These are phyloP conservation scores for Cichorium intybus DNA, from an alignment of 140 eudicot species.

Conservation along the genomic window DNA sequence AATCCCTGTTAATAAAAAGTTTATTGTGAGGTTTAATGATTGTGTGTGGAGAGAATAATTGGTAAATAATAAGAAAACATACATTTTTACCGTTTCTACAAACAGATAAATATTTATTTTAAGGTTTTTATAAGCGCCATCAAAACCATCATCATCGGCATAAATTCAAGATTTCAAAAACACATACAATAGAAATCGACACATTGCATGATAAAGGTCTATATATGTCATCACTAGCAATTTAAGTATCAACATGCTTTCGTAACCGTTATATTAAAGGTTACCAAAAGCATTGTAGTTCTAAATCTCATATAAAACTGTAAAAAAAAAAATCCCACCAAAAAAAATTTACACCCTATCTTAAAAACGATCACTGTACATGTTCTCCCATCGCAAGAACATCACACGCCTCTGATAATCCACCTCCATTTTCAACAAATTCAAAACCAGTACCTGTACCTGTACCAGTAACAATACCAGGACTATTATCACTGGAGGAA, in stretches of 20 bases:
- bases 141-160: too few relatives aligned
- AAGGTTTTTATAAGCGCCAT: background rate
- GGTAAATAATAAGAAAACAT: background rate
- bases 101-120: background rate
- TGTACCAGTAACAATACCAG: background rate
- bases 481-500: constrained; percentile 1
- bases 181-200: background rate
- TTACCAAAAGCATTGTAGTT: constrained; percentile 9
- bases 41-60: background rate
- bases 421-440: constrained; percentile 45
- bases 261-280: constrained; percentile 19
- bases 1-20: too few relatives aligned
- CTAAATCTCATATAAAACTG: constrained; percentile 27
- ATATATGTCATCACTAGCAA: constrained; percentile 14
- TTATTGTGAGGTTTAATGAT: background rate
- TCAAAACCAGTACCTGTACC: constrained; percentile 29
- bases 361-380: constrained; percentile 13
- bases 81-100: background rate
- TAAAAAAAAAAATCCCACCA: constrained; percentile 15
- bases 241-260: constrained; percentile 20
- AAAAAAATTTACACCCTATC: constrained; percentile 16
- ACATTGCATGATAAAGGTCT: constrained; percentile 9
- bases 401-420: constrained; percentile 3
- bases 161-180: background rate
- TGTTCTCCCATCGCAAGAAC: constrained; percentile 9